A percentile compares a stretch with the other conserved stretches of the same genome.
phyloP scores from a whole-genome alignment of 2,329 filamentous ascomycete species.

The Pezicula carpinea region DNA sequence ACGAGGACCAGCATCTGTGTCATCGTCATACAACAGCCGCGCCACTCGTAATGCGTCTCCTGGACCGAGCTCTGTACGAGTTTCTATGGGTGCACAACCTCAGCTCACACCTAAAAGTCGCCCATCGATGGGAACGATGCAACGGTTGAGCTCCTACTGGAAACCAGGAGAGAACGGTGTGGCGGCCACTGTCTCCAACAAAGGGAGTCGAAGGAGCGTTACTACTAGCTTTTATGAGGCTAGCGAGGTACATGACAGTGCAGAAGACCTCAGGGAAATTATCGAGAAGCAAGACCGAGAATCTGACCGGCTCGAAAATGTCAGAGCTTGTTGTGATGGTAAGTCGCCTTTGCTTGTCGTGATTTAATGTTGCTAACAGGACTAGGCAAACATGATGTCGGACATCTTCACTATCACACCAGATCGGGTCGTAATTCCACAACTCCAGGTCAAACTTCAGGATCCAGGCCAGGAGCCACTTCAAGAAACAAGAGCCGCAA shows the following conservation, averaged over 20 bases:
- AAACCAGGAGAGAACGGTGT: conserved; percentile 29
- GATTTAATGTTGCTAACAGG: conserved; percentile 15
- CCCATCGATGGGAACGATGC: conserved; percentile 41
- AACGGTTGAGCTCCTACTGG: conserved; percentile 57
- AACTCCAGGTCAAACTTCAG: background rate
- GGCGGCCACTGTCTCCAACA: conserved; percentile 46
- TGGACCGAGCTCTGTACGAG: conserved; percentile 30
- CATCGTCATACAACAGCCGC: conserved; percentile 77
- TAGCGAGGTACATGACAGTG: conserved; percentile 66
- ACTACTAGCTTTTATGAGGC: conserved; percentile 44
- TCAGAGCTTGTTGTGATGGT: conserved; percentile 97
- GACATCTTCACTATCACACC: conserved; percentile 46
- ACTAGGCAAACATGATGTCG: conserved; percentile 70
- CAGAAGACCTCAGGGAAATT: conserved; percentile 75
- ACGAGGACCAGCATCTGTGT: conserved; percentile 61
- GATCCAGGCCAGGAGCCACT: background rate
- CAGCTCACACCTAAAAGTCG: conserved; percentile 18
- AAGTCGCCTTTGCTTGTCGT: conserved; percentile 35
- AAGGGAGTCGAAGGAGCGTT: conserved; percentile 47
- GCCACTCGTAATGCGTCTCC: conserved; percentile 64
- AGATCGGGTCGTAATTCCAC: conserved; percentile 40
- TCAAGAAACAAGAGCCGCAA: background rate
- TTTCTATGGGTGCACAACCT: conserved; percentile 19
- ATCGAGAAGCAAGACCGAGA: conserved; percentile 76
- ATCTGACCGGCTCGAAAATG: conserved; percentile 82